Base-by-base conservation (phyloP, 495 filamentous ascomycete genomes). In the Penicillium bialowiezense region DNA sequence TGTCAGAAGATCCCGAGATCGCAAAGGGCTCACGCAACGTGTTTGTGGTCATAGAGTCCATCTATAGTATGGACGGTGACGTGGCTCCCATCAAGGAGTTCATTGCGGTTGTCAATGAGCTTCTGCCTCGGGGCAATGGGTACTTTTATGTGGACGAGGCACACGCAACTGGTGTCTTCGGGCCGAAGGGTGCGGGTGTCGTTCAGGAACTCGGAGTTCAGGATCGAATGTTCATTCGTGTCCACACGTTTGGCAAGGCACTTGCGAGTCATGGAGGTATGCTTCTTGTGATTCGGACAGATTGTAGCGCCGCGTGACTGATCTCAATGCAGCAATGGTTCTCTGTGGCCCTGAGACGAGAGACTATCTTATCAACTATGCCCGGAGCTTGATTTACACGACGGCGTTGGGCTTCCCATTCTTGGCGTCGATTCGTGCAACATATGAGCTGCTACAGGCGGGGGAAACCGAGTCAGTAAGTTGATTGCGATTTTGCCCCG, bases 11-110 rank as follows among this genome's bases (percentile, higher is more conserved):
- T 28, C 39, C 59, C 0, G 15, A 43, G 12, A 44, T 80, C n/a
- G 36, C 41, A 26, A 39, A 59, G 3, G 73, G 73, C 0, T 54
- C 60, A 3, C 53, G 60, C 7, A 74, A 71, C 56, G 65, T 76
- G 7, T 84, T 92, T 55, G 72, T 92, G 17, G 82, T 83, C 1
- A 71, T 91, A 1, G 89, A 93, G 58, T 76, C 78, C 2, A 67
- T 91, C n/a, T 93, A 93, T 62, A 89, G 84, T 46, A 93, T 93
- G 89, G 87, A 92, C 59, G 89, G 89, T 0, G 87, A 91, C 64
- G 57, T 88, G 7, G 79, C 78, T 8, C 86, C 85, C 0, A 67
- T 93, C 13, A 54, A 60, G 13, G 71, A 82, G 18, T 76, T 91
- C 29, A 70, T 87, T 1, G 56, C 68, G 6, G 55, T 77, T 1